Evolutionary conservation across 2,329 filamentous ascomycete genomes (phyloP).

Genomic region (Chaetomium olivaceum): DNA sequence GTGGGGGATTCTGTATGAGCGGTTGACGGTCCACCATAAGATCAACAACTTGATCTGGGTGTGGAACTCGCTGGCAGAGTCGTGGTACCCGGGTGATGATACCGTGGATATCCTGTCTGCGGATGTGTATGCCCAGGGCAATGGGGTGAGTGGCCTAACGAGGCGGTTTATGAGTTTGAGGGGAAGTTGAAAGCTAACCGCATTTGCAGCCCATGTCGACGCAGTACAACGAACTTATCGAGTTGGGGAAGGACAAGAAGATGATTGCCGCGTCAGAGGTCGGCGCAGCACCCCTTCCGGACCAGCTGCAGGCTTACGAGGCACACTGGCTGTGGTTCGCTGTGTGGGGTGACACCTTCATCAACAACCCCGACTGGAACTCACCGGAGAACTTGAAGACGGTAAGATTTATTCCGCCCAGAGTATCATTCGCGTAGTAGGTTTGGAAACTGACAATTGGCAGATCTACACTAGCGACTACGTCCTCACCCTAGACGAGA

Average conservation of each 20-base stretch:
- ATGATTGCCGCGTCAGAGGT: conserved; percentile 51
- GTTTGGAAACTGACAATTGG: background rate
- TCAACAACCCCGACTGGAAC: conserved; percentile 46
- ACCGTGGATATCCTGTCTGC: conserved; percentile 50
- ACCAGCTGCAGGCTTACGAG: conserved; percentile 45
- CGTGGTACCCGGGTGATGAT: conserved; percentile 51
- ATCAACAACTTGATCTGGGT: conserved; percentile 53
- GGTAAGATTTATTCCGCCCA: conserved; percentile 28
- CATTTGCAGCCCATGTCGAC: conserved; percentile 43
- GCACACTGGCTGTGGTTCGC: conserved; percentile 52
- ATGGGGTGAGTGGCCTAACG: conserved; percentile 41
- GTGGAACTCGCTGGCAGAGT: conserved; percentile 48
- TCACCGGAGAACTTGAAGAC: conserved; percentile 42
- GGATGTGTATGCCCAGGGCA: conserved; percentile 48
- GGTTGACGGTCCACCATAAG: conserved; percentile 46
- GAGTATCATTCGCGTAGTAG: background rate
- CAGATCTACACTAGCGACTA: conserved; percentile 39
- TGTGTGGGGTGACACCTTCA: conserved; percentile 48
- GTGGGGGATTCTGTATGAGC: conserved; percentile 46
- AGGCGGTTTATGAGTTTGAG: background rate
- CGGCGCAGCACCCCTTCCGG: conserved; percentile 48
- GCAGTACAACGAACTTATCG: conserved; percentile 47
- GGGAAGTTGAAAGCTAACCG: conserved; percentile 1
- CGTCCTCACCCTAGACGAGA: conserved; percentile 40
- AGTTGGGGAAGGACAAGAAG: conserved; percentile 48